Percentiles rank a stretch among this genome's conserved stretches.
Conservation (phyloP, 441 rosid species). For the Melastoma candidum region DNA sequence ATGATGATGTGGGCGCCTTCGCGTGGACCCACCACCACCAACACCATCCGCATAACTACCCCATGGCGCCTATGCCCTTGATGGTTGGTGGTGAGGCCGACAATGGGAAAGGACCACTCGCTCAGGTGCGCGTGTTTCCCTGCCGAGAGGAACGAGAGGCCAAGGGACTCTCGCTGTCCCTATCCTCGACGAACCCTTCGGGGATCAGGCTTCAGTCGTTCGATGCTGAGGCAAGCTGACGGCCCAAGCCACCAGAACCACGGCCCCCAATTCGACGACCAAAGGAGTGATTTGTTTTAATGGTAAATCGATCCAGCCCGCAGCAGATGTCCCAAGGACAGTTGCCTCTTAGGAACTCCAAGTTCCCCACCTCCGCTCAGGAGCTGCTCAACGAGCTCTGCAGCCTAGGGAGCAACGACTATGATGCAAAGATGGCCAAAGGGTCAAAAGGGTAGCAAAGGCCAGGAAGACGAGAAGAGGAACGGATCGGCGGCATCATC, state of each 20-base stretch:
- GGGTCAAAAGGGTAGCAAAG: slow-evolving; percentile 23
- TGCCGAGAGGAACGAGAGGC: slow-evolving; percentile 76
- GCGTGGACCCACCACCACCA: too few relatives aligned
- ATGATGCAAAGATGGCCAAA: slow-evolving; percentile 22
- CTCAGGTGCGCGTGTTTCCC: slow-evolving; percentile 61
- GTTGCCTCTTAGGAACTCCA: slow-evolving; percentile 57
- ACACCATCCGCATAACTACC: too few relatives aligned
- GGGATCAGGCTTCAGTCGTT: slow-evolving; percentile 72
- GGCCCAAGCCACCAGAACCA: slow-evolving; percentile 27
- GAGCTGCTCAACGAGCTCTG: slow-evolving; percentile 88
- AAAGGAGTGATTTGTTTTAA: slow-evolving; percentile 36
- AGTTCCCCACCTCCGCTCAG: slow-evolving; percentile 59
- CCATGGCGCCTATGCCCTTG: too few relatives aligned
- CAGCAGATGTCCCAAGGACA: slow-evolving; percentile 34
- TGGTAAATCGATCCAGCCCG: slow-evolving; percentile 36
- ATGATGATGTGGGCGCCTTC: slow-evolving; percentile 10
- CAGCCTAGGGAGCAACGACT: slow-evolving; percentile 47
- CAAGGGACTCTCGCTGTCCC: slow-evolving; percentile 73
- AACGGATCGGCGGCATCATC: slow-evolving; percentile 26
- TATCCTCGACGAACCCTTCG: too few relatives aligned
- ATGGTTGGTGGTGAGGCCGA: too few relatives aligned
- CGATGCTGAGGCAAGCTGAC: slow-evolving; percentile 47
- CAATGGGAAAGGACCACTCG: slow-evolving; percentile 52
- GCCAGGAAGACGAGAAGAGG: slow-evolving; percentile 35
- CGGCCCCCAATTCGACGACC: slow-evolving; percentile 26